Conservation (phyloP, 2,329 filamentous ascomycete genomes). For the Penicillium sp. region DNA sequence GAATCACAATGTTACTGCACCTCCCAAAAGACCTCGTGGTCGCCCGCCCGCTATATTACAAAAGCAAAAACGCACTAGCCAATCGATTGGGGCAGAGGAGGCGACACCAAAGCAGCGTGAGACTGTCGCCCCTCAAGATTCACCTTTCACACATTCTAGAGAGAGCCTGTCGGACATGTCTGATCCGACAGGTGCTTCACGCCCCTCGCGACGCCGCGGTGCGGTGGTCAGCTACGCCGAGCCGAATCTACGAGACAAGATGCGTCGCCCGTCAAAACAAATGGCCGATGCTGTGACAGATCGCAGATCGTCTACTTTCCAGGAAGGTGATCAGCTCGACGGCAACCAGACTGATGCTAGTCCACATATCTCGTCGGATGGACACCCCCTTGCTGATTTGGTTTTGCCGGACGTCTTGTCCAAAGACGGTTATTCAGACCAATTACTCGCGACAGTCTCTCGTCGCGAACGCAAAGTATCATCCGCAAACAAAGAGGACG, state of each 20-base stretch:
- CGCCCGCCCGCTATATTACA: constrained; percentile 7
- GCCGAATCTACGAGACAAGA: constrained; percentile 79
- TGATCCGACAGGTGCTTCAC: constrained; percentile 54
- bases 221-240: constrained; percentile 78
- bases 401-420: constrained; percentile 19
- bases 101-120: not conserved
- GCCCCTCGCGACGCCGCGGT: constrained; percentile 70
- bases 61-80: constrained; percentile 19
- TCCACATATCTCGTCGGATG: not conserved
- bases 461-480: constrained; percentile 37
- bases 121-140: constrained; percentile 8
- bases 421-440: constrained; percentile 17
- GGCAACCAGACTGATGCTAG: too few species aligned
- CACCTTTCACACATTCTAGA: constrained; percentile 14
- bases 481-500: constrained; percentile 23
- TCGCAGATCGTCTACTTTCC: constrained; percentile 52
- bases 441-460: constrained; percentile 31
- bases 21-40: constrained; percentile 15
- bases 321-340: too few species aligned
- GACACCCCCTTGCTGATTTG: constrained; percentile 15
- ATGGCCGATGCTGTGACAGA: constrained; percentile 73
- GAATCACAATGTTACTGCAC: constrained; percentile 7
- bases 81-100: constrained; percentile 13
- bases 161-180: constrained; percentile 1
- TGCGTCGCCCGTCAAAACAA: constrained; percentile 78